phyloP scores from a whole-genome alignment of 495 filamentous ascomycete genomes.

The Terfezia claveryi region DNA sequence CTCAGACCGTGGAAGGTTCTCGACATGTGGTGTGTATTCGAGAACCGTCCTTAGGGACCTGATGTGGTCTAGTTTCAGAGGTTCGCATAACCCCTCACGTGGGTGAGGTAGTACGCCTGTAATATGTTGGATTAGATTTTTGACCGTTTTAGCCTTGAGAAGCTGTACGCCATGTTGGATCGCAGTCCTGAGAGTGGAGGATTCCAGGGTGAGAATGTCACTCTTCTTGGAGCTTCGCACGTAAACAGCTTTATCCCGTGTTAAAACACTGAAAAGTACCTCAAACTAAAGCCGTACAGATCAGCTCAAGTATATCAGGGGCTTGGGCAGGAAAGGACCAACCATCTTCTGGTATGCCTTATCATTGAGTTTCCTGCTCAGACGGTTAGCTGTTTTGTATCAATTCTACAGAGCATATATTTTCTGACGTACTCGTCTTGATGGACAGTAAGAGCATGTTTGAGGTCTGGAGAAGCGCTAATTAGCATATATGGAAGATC shows the following conservation, averaged over 20 bases:
- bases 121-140: conserved; percentile 60
- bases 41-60: conserved; percentile 50
- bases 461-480: not conserved
- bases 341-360: conserved; percentile 61
- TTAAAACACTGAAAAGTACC: conserved; percentile 46
- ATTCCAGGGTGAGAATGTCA: not conserved
- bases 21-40: conserved; percentile 50
- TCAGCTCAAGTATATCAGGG: not conserved
- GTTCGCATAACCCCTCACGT: conserved; percentile 42
- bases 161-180: conserved; percentile 44
- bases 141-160: conserved; percentile 52
- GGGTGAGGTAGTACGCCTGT: conserved; percentile 44
- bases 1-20: conserved; percentile 42
- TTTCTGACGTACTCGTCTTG: not conserved
- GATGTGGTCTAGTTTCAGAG: conserved; percentile 55
- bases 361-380: conserved; percentile 32
- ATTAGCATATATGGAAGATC: not conserved
- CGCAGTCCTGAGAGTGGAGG: conserved; percentile 32
- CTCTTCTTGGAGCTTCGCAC: conserved; percentile 27
- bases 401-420: not conserved
- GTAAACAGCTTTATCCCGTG: conserved; percentile 42
- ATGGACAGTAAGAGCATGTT: not conserved
- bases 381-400: not conserved
- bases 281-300: conserved; percentile 22
- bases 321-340: not conserved